Base-by-base conservation (phyloP, 306 rosid genomes). In the Adenanthera pavonina region DNA sequence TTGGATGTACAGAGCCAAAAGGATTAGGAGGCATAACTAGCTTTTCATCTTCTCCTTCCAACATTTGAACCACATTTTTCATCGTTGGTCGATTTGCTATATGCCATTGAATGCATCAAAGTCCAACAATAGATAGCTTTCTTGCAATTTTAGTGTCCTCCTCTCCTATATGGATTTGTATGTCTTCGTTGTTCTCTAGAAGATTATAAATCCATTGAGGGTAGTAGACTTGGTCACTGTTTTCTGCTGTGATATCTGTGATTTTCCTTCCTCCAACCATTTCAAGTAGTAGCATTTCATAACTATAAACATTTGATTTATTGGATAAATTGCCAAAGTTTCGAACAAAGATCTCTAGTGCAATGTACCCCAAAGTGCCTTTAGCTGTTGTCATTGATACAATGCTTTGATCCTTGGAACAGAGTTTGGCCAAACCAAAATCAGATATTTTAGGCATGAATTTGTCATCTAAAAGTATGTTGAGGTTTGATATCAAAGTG, bases 31-130 rank as follows among this genome's bases (percentile, higher is more conserved):
- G 85, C 74, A 77, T 69, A 35, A 40, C 65, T 51, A 82, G n/a
- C 57, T 77, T 77, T 53, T 71, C 78, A 12, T 49, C 74, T 6
- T 77, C 67, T 49, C 82, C 78, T 75, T 77, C 85, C 8, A 82
- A 44, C 74, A 82, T 82, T 77, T 82, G 85, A 70, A 82, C 81
- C 69, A 77, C 85, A 49, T 20, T 57, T 53, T 82, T 82, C 85
- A 82, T 82, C 67, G 82, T 59, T 30, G 85, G 86, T n/a, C 82
- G 86, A 72, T 78, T 62, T 59, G 65, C 38, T 4, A 16, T 16
- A 20, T 59, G 65, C 36, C 36, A 59, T 0, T 59, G 65, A 59
- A 59, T 59, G 38, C 65, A 59, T 36, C 65, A 59, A 59, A 59
- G 65, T 59, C 65, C 65, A 3, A 59, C 78, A 47, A 82, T 64